A percentile compares a stretch with the other conserved stretches of the same genome.
Conservation (phyloP, 179 eudicot species). For the Nepenthes alata region DNA sequence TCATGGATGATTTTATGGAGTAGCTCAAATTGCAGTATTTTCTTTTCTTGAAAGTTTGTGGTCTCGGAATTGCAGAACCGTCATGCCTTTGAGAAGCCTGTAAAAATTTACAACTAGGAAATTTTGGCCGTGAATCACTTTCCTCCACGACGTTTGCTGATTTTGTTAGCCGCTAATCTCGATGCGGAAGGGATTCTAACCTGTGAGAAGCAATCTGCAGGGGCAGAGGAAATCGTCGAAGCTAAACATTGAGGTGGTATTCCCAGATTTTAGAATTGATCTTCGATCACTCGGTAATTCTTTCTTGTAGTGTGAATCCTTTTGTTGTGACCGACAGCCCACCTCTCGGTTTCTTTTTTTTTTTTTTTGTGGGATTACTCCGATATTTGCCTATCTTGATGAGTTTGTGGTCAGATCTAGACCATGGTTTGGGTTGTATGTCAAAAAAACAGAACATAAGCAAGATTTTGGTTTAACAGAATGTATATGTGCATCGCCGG, state of each 20-base stretch:
- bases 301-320: conserved; percentile 13
- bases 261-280: not conserved
- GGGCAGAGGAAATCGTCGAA: not conserved
- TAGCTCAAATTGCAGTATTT: too few relatives aligned
- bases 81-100: conserved; percentile 15
- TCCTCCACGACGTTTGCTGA: not conserved
- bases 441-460: too few relatives aligned
- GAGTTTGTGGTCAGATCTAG: too few relatives aligned
- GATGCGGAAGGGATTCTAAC: not conserved
- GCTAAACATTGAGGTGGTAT: not conserved
- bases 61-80: conserved; percentile 11
- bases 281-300: conserved; percentile 17
- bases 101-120: conserved; percentile 14
- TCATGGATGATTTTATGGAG: too few relatives aligned
- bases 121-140: not conserved
- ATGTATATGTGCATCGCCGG: too few relatives aligned
- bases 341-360: too few relatives aligned
- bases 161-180: not conserved
- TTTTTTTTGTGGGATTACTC: too few relatives aligned
- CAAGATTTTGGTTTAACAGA: too few relatives aligned
- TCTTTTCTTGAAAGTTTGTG: too few relatives aligned
- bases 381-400: too few relatives aligned
- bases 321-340: conserved; percentile 13
- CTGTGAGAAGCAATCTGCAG: too few relatives aligned
- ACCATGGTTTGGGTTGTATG: too few relatives aligned